Base-by-base conservation (phyloP, 306 rosid species). In the Carpinus viminea region DNA sequence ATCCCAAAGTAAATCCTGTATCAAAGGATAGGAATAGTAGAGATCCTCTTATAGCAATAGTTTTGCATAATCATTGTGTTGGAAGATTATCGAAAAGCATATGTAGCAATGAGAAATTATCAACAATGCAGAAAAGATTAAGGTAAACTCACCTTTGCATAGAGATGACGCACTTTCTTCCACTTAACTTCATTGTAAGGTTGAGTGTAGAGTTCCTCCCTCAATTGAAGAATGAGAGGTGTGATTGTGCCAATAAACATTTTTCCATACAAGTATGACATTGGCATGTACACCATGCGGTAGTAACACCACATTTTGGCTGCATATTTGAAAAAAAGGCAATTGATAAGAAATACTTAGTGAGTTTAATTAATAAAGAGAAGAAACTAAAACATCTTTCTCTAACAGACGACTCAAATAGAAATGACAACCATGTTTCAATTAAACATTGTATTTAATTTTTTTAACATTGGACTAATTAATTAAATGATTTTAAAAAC, bases 251-350 rank as follows among this genome's bases (percentile, higher is more conserved):
- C 97, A 43, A 90, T 90, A 79, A 91, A 93, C 64, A 85, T 83
- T 74, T 79, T 89, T 3, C 96, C 96, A n/a, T 88, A 91, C 18
- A 93, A 78, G 79, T 90, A 93, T 0, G 97, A 93, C 93, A 93
- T 90, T 4, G 95, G 92, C 86, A 93, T 79, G 85, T 86, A 91
- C 2, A 88, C 87, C 87, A 87, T 21, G 15, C 98, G 93, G 21
- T 90, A 91, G 55, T 88, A 90, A 77, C 97, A 88, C 86, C 89
- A 90, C 96, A 93, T 90, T 81, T 93, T 93, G 13, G 91, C 98
- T 91, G 86, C 80, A 84, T 43, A 50, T n/a, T 31, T 3, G 18
- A 2, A 9, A 21, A 10, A 0, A 24, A n/a, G 3, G 12, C 0
- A 21, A 1, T 24, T 21, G 13, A 24, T 24, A 24, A 59, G 17